Conservation (phyloP, 2,329 filamentous ascomycete species). For the Paecilomyces sp. region DNA sequence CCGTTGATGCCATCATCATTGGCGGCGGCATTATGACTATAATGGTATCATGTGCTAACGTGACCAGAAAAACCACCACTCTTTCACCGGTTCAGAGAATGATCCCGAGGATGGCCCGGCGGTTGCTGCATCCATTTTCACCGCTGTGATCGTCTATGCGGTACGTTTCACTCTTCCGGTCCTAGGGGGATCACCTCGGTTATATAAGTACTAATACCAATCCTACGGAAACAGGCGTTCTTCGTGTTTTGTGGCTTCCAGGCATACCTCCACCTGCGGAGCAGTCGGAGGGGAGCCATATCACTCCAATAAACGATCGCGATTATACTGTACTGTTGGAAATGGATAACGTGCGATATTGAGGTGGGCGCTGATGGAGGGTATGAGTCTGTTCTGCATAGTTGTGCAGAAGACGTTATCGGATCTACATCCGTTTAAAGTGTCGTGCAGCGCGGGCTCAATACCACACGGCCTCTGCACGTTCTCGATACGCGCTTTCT, state of each 20-base stretch:
- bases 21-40: background rate
- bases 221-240: conserved; percentile 56
- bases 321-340: background rate
- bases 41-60: background rate
- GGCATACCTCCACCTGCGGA: conserved; percentile 75
- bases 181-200: background rate
- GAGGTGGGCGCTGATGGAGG: background rate
- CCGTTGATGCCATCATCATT: background rate
- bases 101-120: conserved; percentile 64
- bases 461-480: background rate
- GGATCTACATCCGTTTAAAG: background rate
- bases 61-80: conserved; percentile 61
- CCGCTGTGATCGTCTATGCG: conserved; percentile 78
- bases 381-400: background rate
- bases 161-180: conserved; percentile 49
- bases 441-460: background rate
- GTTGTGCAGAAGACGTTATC: background rate
- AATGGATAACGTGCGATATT: background rate
- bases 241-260: conserved; percentile 87
- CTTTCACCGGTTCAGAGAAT: conserved; percentile 68
- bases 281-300: conserved; percentile 77
- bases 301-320: conserved; percentile 49
- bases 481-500: background rate
- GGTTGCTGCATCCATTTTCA: conserved; percentile 79
- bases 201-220: conserved; percentile 9